phyloP scores from a whole-genome alignment of 495 filamentous ascomycete species.

The Neurospora sp. region DNA sequence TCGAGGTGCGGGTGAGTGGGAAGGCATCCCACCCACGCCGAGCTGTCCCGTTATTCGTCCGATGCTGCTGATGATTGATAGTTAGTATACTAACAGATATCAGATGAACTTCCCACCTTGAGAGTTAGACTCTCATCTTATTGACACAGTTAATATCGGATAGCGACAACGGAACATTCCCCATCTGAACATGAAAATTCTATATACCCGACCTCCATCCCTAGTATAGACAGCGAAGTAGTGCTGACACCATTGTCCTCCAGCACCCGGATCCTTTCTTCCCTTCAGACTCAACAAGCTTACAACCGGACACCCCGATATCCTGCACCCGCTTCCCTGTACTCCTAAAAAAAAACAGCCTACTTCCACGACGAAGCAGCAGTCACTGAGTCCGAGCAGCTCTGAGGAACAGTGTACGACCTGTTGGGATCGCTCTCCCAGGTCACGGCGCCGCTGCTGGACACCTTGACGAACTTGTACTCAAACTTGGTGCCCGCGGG shows the following conservation, averaged over 20 bases:
- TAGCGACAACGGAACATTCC: not conserved
- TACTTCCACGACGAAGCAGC: constrained; percentile 5
- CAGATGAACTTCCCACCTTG: rapidly evolving
- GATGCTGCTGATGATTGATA: not conserved
- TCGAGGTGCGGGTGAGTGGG: not conserved
- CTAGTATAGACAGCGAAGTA: not conserved
- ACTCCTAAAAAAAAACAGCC: not conserved
- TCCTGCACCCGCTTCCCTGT: not conserved
- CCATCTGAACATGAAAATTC: not conserved
- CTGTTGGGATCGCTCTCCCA: constrained; percentile 63
- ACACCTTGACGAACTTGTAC: constrained; percentile 61
- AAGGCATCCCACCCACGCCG: not conserved
- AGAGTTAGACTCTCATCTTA: not conserved
- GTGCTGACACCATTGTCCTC: not conserved
- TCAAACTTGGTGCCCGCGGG: constrained; percentile 45
- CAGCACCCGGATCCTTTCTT: not conserved
- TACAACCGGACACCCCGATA: not conserved
- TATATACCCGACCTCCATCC: not conserved
- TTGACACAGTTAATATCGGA: not conserved
- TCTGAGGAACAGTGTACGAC: constrained; percentile 43
- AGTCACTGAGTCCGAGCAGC: constrained; percentile 36
- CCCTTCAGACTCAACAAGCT: not conserved
- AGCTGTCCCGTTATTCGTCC: not conserved
- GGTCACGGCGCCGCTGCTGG: constrained; percentile 40
- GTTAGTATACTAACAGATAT: not conserved